Base-by-base conservation (phyloP, 495 filamentous ascomycete species). In the Penicillium simplicissimum region DNA sequence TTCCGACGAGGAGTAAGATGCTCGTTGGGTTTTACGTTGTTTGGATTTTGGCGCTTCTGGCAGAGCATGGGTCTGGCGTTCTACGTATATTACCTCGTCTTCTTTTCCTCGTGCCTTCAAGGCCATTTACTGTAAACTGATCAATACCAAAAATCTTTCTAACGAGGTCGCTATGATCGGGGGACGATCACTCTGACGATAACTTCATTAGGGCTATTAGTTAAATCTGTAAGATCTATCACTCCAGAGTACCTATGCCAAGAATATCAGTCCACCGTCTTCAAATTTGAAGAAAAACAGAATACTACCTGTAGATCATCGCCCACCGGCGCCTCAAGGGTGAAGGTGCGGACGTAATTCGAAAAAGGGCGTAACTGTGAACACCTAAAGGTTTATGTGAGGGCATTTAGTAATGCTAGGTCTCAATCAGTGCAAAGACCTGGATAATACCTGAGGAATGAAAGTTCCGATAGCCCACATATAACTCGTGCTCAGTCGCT, bases 51-150 rank as follows among this genome's bases (percentile, higher is more conserved):
- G 69, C 69, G 69, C 69, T 72, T 72, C 59, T 71, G 67, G 69
- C 60, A 67, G 67, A 68, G 69, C 69, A 72, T 72, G 65, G 69
- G 62, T 70, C 55, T 66, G 69, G 69, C 67, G 69, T 72, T 72
- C 60, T 28, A 47, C 48, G 64, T 62, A 62, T 64, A n/a, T 52
- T 67, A 55, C 54, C 59, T 36, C 19, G n/a, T 21, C 48, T 62
- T 63, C 51, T 21, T 51, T 58, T 56, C 49, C n/a, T 28, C 47
- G 23, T 65, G 43, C 57, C 57, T 36, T 59, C 53, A 55, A 55
- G 54, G 55, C 54, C 51, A 53, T 64, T 52, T 65, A 58, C 61
- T 59, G 55, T 66, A 66, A 62, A 69, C 61, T 61, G 57, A 64
- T 36, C 57, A 60, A 67, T 67, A 60, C 47, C 48, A 60, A 45